Conservation (phyloP, 352 stramenopile species). For the Phytophthora crassamura region DNA sequence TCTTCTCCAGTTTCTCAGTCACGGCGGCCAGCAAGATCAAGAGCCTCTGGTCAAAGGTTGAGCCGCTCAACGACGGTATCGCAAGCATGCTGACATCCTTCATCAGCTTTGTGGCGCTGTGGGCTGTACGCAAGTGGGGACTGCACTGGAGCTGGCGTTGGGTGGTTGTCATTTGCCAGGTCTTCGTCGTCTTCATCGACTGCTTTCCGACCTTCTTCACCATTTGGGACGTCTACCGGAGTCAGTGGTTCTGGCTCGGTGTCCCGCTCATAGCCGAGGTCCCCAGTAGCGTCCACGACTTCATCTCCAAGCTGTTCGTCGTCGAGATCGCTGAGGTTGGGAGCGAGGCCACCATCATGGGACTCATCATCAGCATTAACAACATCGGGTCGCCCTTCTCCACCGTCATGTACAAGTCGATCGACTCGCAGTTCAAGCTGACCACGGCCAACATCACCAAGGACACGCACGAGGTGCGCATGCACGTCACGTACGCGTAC, state of each 20-base stretch:
- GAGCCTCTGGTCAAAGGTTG: slow-evolving; percentile 39
- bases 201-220: slow-evolving; percentile 50
- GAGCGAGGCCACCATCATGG: slow-evolving; percentile 55
- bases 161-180: slow-evolving; percentile 43
- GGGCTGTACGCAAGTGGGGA: slow-evolving; percentile 45
- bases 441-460: slow-evolving; percentile 39
- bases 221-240: slow-evolving; percentile 59
- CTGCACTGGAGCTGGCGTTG: slow-evolving; percentile 60
- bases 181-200: slow-evolving; percentile 48
- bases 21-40: slow-evolving; percentile 37
- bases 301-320: slow-evolving; percentile 47
- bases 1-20: slow-evolving; percentile 42
- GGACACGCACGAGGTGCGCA: slow-evolving; percentile 48
- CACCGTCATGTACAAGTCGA: slow-evolving; percentile 59
- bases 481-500: slow-evolving; percentile 58
- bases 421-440: slow-evolving; percentile 59
- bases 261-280: slow-evolving; percentile 51
- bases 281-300: slow-evolving; percentile 37
- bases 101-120: slow-evolving; percentile 40
- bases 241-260: slow-evolving; percentile 68
- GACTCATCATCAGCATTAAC: slow-evolving; percentile 43
- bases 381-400: slow-evolving; percentile 53
- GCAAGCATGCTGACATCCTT: slow-evolving; percentile 35
- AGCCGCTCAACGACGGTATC: slow-evolving; percentile 38
- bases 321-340: slow-evolving; percentile 50